phyloP scores from a whole-genome alignment of 768 basidiomycete species.

The Suillus hirtellus region DNA sequence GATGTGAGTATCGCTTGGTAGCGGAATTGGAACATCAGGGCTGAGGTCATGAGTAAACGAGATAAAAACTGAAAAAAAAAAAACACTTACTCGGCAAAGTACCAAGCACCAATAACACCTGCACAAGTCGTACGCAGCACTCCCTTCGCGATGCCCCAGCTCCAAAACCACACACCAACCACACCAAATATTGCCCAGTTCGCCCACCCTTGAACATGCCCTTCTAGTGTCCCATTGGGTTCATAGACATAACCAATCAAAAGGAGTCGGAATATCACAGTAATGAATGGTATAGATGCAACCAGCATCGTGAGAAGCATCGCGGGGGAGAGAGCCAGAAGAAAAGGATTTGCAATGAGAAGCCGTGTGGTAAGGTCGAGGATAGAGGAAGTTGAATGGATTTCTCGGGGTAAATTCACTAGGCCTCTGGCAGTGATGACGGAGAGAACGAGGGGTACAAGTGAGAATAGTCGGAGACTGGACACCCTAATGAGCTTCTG shows the following conservation, averaged over 20 bases:
- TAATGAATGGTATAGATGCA: slow-evolving; percentile 75
- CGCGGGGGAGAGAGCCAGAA: slow-evolving; percentile 72
- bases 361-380: slow-evolving; percentile 66
- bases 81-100: slow-evolving; percentile 63
- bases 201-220: slow-evolving; percentile 62
- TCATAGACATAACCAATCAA: slow-evolving; percentile 61
- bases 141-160: slow-evolving; percentile 78
- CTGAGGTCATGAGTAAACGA: slow-evolving; percentile 20
- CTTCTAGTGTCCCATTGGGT: slow-evolving; percentile 46
- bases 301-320: slow-evolving; percentile 70
- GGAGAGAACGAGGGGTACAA: slow-evolving; percentile 71
- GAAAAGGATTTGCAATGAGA: slow-evolving; percentile 69
- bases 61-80: slow-evolving; percentile 1
- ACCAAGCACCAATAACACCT: slow-evolving; percentile 90
- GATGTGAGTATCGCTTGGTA: slow-evolving; percentile 61
- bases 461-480: slow-evolving; percentile 75
- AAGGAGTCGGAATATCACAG: slow-evolving; percentile 74
- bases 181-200: slow-evolving; percentile 70
- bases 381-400: slow-evolving; percentile 63
- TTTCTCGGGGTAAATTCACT: slow-evolving; percentile 65
- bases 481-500: slow-evolving; percentile 16
- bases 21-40: slow-evolving; percentile 35
- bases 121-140: slow-evolving; percentile 74
- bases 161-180: slow-evolving; percentile 65
- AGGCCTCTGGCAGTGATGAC: slow-evolving; percentile 72